Evolutionary conservation across 2,329 filamentous ascomycete genomes (phyloP), one percentile per base, ranked within the genome.

Genomic region (Onygenales sp.): DNA sequence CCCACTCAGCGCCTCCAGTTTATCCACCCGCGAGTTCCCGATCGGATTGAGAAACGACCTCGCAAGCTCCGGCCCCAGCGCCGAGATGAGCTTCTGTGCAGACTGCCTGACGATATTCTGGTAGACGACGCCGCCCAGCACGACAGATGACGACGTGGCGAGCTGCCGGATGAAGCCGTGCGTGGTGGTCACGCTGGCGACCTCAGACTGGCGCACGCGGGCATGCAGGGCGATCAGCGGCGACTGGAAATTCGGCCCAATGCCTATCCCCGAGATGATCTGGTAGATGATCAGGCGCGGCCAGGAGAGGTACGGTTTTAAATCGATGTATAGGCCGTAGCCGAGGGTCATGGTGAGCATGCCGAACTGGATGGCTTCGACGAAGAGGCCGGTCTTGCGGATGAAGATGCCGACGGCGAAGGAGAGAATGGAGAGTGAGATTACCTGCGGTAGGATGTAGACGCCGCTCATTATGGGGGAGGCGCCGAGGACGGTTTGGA

Each of bases 401-500:
- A 87, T 85, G 64, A 87, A 79, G 70, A 88, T 81, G 57, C 81
- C 85, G 40, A 78, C 79, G 2, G 63, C 61, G 6, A 79, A 78
- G 0, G 86, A 87, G 34, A 78, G 65, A 56, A 87, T 58, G 0
- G 86, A 87, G 3, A 88, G 72, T 2, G 83, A 77, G 36, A 92
- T 64, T 7, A 86, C 86, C 57, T 81, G 82, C 0, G 88, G 85
- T 11, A 93, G 75, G 13, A 89, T 68, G 63, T 88, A 88, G 48
- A 91, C 82, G 49, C 88, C 88, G 1, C 83, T 87, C 33, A 86
- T 72, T 37, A 91, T 79, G 0, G 88, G 85, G 0, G 78, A 77
- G 2, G 82, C 82, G 49, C 85, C 79, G 43, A 88, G 76, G 50
- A 87, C 83, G 50, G 84, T 80, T 70, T 94, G 88, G 70, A 90